Conservation (phyloP, 345 rosid species). For the Eucalyptus marginata region DNA sequence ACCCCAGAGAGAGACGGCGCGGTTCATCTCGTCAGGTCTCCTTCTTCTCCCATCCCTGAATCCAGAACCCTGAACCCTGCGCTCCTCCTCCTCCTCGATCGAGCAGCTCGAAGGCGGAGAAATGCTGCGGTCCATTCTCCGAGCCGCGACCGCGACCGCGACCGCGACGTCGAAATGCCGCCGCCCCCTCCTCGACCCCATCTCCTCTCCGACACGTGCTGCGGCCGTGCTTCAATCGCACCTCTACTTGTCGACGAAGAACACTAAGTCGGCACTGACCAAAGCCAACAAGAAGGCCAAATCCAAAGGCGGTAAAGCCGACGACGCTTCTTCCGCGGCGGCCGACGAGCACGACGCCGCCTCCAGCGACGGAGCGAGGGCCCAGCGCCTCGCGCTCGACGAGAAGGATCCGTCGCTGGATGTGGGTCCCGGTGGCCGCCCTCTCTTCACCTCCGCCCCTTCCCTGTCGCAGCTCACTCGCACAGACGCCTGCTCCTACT, state of each 20-base stretch:
- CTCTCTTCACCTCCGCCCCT: conserved; percentile 59
- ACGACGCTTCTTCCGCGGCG: conserved; percentile 16
- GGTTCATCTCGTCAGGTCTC: background rate
- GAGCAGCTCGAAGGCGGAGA: background rate
- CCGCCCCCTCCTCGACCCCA: background rate
- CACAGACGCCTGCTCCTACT: conserved; percentile 53
- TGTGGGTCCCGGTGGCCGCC: conserved; percentile 54
- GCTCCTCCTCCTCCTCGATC: background rate
- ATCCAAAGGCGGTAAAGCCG: conserved; percentile 18
- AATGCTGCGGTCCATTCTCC: conserved; percentile 6
- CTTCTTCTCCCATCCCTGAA: background rate
- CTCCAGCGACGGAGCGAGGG: conserved; percentile 36
- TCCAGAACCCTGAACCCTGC: background rate
- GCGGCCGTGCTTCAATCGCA: background rate
- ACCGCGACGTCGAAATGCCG: background rate
- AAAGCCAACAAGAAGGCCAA: conserved; percentile 24
- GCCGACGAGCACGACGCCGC: conserved; percentile 16
- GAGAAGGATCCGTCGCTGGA: conserved; percentile 59
- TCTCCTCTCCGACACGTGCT: background rate
- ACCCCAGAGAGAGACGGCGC: background rate
- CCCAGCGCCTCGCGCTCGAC: conserved; percentile 47
- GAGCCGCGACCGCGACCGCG: conserved; percentile 5
- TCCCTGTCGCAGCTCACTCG: conserved; percentile 56
- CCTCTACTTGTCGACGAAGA: background rate
- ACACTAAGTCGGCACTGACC: background rate